Base-by-base conservation (phyloP, 2,329 filamentous ascomycete species). In the Cordyceps farinosa region DNA sequence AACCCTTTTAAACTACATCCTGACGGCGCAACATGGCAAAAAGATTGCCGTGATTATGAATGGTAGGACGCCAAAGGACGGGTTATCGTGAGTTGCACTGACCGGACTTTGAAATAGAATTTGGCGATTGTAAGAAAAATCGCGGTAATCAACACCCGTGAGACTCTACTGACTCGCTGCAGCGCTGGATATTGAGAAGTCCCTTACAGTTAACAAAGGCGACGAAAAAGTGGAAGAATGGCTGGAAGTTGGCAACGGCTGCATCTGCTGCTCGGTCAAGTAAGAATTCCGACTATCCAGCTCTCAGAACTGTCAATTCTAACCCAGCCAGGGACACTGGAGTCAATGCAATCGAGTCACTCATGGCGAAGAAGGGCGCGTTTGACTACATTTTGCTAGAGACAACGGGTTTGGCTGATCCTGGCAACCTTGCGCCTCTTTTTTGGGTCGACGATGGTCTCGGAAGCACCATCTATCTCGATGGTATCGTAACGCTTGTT, bases 341-440 rank as follows among this genome's bases (percentile, higher is more conserved):
- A 13, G 94, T 99, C 44, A 91, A 91, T 68, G 95, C 95, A 42
- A 96, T 99, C 61, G 95, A 99, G 78, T 91, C 91, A 1, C 81
- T 99, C 3, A 98, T 99, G 91, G 91, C 93, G 67, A 92, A 92
- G 71, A 91, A 91, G 67, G 94, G 94, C 56, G 88, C 89, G 5
- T 99, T 99, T 72, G 95, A 99, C 78, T 99, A 98, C 78, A 98
- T 99, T 67, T 84, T 99, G 2, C 87, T 99, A 1, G 95, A 99
- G 75, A 99, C 95, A 0, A 98, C 95, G 0, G 95, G 95, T 0
- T 83, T 99, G 6, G 95, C 95, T 5, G 94, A 99, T 72, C 95
- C 95, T 0, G 95, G 95, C 1, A 98, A 98, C 70, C 87, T 99
- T 58, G 95, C 95, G 0, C 95, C 95, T 0, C 79, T 98, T 15